Conservation (phyloP, 1,139 yeast genomes). For the Suhomyces bolitotheri region DNA sequence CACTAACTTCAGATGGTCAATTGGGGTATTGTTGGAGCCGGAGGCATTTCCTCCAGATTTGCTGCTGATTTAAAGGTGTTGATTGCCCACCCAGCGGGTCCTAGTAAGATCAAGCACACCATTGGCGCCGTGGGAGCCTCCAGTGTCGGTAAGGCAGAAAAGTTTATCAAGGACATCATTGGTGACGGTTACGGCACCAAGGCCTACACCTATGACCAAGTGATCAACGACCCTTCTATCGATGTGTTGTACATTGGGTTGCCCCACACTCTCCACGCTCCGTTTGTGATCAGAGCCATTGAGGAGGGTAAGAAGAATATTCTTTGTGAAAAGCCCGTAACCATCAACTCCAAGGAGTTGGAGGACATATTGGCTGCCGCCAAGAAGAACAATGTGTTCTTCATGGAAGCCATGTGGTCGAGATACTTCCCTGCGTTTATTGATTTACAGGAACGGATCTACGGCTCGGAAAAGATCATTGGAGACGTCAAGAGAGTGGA, state of each 20-base stretch:
- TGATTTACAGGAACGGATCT: slow-evolving; percentile 40
- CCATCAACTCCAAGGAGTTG: slow-evolving; percentile 52
- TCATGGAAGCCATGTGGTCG: slow-evolving; percentile 71
- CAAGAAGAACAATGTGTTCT: slow-evolving; percentile 42
- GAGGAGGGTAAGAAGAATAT: slow-evolving; percentile 54
- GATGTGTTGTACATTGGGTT: slow-evolving; percentile 60
- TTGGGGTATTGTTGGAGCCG: slow-evolving; percentile 52
- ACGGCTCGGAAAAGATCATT: slow-evolving; percentile 40
- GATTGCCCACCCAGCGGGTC: slow-evolving; percentile 19
- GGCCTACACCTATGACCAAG: slow-evolving; percentile 27
- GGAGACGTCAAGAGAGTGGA: slow-evolving; percentile 48
- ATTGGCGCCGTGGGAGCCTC: slow-evolving; percentile 38
- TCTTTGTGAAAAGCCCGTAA: slow-evolving; percentile 62
- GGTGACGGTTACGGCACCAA: slow-evolving; percentile 17
- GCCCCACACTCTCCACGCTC: slow-evolving; percentile 58
- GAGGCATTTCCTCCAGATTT: slow-evolving; percentile 43
- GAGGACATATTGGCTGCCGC: slow-evolving; percentile 48
- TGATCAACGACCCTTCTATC: slow-evolving; percentile 46
- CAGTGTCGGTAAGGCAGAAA: slow-evolving; percentile 26
- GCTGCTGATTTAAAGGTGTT: slow-evolving; percentile 36
- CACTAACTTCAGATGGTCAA: slow-evolving; percentile 15
- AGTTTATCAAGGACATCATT: slow-evolving; percentile 24
- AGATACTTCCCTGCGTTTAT: slow-evolving; percentile 56
- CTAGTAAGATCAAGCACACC: slow-evolving; percentile 29
- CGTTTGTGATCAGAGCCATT: slow-evolving; percentile 50